Percentiles rank a stretch among this genome's conserved stretches.
phyloP scores from a whole-genome alignment of 139 green algal species.

The Asterochloris erici region DNA sequence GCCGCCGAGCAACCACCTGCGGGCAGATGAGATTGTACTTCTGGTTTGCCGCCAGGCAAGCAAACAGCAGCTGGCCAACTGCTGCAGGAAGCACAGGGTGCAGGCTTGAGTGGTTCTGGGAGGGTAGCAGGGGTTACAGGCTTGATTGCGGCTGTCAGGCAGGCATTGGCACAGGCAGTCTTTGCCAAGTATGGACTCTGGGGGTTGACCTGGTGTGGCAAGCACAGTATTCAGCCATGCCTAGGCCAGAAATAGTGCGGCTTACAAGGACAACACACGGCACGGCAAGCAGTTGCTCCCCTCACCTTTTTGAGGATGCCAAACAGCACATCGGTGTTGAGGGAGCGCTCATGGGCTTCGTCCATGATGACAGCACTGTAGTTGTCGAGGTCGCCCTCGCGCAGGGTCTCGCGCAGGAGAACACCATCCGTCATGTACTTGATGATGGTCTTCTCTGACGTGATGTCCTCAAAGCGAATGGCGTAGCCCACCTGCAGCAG shows the following conservation, averaged over 20 bases:
- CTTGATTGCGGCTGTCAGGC: no score
- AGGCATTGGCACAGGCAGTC: no score
- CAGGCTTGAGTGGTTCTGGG: no score
- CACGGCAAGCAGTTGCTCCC: no score
- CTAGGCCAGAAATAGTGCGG: background rate
- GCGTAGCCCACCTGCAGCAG: conserved; percentile 81
- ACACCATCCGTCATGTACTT: conserved; percentile 95
- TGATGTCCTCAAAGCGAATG: conserved; percentile 99
- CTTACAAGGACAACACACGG: background rate
- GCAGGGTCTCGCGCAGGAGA: conserved; percentile 92
- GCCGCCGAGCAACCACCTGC: conserved; percentile 68
- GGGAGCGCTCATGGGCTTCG: conserved; percentile 90
- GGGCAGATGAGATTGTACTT: background rate
- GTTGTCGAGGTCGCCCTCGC: conserved; percentile 68
- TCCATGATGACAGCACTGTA: conserved; percentile 88
- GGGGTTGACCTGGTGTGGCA: no score
- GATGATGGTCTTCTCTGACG: conserved; percentile 74
- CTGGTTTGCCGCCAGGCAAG: no score
- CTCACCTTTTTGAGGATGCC: conserved; percentile 87
- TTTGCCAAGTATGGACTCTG: no score
- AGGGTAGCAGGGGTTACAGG: no score
- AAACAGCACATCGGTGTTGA: conserved; percentile 97
- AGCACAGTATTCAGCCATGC: no score
- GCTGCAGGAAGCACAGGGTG: no score
- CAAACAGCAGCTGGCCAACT: no score